A percentile compares a stretch with the other conserved stretches of the same genome.
These are phyloP conservation scores for Arachis monticola DNA, from an alignment of 331 rosid genomes.

Conservation along the genomic window DNA sequence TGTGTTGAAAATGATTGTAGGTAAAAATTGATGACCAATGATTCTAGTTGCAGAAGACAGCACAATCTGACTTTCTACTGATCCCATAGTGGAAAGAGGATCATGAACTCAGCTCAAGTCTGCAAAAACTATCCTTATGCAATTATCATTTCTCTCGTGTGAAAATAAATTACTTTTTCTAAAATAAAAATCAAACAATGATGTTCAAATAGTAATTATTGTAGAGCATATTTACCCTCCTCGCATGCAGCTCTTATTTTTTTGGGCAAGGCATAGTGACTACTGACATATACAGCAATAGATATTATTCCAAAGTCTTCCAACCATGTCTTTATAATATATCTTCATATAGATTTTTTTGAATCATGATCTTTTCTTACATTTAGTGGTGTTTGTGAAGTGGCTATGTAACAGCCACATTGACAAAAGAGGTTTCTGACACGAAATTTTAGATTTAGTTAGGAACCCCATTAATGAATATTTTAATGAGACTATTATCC, in stretches of 20 bases:
- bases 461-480: not conserved
- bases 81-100: slow-evolving; percentile 25
- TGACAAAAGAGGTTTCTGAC: slow-evolving; percentile 14
- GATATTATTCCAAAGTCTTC: not conserved
- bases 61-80: slow-evolving; percentile 15
- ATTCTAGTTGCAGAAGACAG: slow-evolving; percentile 11
- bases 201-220: not conserved
- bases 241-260: not conserved
- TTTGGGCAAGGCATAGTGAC: slow-evolving; percentile 6
- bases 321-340: not conserved
- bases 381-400: slow-evolving; percentile 23
- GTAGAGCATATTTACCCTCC: slow-evolving; percentile 1
- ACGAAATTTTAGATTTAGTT: slow-evolving; percentile 22
- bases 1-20: too few species aligned
- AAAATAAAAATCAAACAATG: not conserved
- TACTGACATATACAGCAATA: not conserved
- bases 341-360: not conserved
- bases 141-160: not conserved
- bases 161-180: not conserved
- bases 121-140: slow-evolving; percentile 15
- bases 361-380: not conserved
- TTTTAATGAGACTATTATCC: slow-evolving; percentile 26
- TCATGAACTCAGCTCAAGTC: slow-evolving; percentile 1
- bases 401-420: slow-evolving; percentile 24
- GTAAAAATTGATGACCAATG: slow-evolving; percentile 1